Conservation (phyloP, 768 basidiomycete species). For the Lentinula boryana region DNA sequence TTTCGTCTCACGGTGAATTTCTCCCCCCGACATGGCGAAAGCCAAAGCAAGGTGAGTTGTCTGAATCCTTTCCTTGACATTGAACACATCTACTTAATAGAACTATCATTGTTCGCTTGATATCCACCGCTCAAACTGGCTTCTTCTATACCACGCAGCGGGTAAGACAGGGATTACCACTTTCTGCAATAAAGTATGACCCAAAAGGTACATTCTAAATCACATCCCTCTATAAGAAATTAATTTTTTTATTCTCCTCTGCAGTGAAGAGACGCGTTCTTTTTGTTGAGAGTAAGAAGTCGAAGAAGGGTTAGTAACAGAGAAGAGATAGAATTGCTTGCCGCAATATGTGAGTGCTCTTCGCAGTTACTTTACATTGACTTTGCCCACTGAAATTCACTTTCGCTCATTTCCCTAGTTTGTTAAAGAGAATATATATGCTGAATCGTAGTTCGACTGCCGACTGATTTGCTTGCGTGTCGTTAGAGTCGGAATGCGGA, state of each 20-base stretch:
- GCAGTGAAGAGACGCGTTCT: constrained; percentile 67
- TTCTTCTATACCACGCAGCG: constrained; percentile 87
- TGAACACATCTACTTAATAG: constrained; percentile 28
- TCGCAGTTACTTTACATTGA: too few relatives aligned
- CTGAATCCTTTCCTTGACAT: neutral
- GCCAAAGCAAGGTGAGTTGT: constrained; percentile 14
- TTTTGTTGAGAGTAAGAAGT: constrained; percentile 76
- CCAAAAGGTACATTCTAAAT: constrained; percentile 54
- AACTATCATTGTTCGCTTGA: constrained; percentile 79
- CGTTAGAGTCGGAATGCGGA: too few relatives aligned
- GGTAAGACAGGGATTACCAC: constrained; percentile 64
- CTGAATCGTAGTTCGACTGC: too few relatives aligned
- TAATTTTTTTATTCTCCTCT: neutral
- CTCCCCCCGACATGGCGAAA: constrained; percentile 3
- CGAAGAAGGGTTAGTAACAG: constrained; percentile 41
- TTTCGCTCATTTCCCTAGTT: too few relatives aligned
- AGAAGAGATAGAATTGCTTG: neutral
- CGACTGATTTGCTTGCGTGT: too few relatives aligned
- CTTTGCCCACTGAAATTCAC: too few relatives aligned
- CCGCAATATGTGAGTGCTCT: too few relatives aligned
- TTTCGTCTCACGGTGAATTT: neutral
- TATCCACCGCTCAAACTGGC: constrained; percentile 89
- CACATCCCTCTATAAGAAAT: too few relatives aligned
- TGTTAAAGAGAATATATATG: too few relatives aligned
- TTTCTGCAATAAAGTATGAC: constrained; percentile 89